These are phyloP conservation scores for Candida xyloterini DNA, from an alignment of 805 yeast species.

Conservation along the genomic window DNA sequence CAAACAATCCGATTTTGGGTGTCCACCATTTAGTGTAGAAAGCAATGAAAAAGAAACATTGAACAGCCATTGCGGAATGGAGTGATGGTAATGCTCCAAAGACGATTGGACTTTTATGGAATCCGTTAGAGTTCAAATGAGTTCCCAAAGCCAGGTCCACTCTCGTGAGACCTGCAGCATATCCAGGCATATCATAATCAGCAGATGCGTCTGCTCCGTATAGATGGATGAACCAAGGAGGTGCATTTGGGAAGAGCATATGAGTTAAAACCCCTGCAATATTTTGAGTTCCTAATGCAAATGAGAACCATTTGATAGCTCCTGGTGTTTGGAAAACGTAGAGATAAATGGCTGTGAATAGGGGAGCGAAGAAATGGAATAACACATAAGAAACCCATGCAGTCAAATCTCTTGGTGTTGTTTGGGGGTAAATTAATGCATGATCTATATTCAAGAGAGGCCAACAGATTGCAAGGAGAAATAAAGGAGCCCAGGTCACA, in stretches of 20 bases:
- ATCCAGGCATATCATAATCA: slow-evolving; percentile 61
- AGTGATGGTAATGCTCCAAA: slow-evolving; percentile 76
- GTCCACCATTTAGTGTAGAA: slow-evolving; percentile 38
- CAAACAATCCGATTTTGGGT: slow-evolving; percentile 36
- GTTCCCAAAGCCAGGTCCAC: slow-evolving; percentile 64
- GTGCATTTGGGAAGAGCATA: slow-evolving; percentile 63
- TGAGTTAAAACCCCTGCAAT: slow-evolving; percentile 60
- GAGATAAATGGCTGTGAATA: slow-evolving; percentile 58
- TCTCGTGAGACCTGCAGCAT: slow-evolving; percentile 67
- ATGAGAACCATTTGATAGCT: slow-evolving; percentile 48
- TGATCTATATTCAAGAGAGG: slow-evolving; percentile 46
- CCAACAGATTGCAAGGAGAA: slow-evolving; percentile 46
- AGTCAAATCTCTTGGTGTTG: slow-evolving; percentile 46
- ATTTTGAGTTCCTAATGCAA: slow-evolving; percentile 60
- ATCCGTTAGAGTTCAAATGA: slow-evolving; percentile 56
- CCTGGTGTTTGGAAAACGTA: slow-evolving; percentile 70
- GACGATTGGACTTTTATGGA: slow-evolving; percentile 65
- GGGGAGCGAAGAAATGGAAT: slow-evolving; percentile 58
- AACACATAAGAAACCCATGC: slow-evolving; percentile 66
- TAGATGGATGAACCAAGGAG: slow-evolving; percentile 69
- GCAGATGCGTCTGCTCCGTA: slow-evolving; percentile 57
- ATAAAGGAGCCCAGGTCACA: slow-evolving; percentile 34
- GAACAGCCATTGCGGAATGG: slow-evolving; percentile 64
- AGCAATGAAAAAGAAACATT: slow-evolving; percentile 42
- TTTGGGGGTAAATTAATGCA: slow-evolving; percentile 37